phyloP scores from a whole-genome alignment of 768 basidiomycete species.

The Mycena sanguinolenta region DNA sequence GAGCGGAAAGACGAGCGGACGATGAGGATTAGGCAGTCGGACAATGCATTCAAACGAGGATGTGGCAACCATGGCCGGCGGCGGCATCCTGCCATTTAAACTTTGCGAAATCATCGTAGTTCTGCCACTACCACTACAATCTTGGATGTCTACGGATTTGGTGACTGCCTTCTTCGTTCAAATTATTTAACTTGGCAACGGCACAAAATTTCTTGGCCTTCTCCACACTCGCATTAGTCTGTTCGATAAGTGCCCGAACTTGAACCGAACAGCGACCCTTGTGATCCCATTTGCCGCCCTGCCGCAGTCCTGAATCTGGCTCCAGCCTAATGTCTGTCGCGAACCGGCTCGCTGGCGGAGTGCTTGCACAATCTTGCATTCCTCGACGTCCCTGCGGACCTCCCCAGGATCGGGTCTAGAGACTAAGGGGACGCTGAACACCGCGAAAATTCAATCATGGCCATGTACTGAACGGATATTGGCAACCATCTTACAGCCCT shows the following conservation, averaged over 20 bases:
- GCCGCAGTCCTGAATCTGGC: not conserved
- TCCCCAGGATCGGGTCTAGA: not conserved
- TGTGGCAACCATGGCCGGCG: too few relatives aligned
- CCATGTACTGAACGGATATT: not conserved
- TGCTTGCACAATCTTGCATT: not conserved
- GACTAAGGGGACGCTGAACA: not conserved
- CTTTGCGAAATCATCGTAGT: too few relatives aligned
- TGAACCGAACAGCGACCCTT: too few relatives aligned
- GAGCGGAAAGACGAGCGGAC: too few relatives aligned
- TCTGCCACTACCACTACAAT: too few relatives aligned
- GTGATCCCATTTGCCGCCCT: too few relatives aligned
- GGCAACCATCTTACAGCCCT: slow-evolving; percentile 7
- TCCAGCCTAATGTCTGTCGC: slow-evolving; percentile 4
- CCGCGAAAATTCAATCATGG: not conserved
- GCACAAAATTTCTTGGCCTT: slow-evolving; percentile 16
- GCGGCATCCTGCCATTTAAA: too few relatives aligned
- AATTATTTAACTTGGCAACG: slow-evolving; percentile 10
- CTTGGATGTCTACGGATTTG: too few relatives aligned
- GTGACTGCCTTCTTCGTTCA: slow-evolving; percentile 16
- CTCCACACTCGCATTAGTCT: slow-evolving; percentile 14
- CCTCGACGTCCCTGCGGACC: not conserved
- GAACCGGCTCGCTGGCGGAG: not conserved
- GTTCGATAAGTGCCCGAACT: too few relatives aligned
- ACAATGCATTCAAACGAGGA: too few relatives aligned
- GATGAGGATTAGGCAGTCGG: too few relatives aligned